Evolutionary conservation across 2,329 filamentous ascomycete species (phyloP), one percentile per base, ranked within the genome.

Genomic region (Geoglossum cookeanum): DNA sequence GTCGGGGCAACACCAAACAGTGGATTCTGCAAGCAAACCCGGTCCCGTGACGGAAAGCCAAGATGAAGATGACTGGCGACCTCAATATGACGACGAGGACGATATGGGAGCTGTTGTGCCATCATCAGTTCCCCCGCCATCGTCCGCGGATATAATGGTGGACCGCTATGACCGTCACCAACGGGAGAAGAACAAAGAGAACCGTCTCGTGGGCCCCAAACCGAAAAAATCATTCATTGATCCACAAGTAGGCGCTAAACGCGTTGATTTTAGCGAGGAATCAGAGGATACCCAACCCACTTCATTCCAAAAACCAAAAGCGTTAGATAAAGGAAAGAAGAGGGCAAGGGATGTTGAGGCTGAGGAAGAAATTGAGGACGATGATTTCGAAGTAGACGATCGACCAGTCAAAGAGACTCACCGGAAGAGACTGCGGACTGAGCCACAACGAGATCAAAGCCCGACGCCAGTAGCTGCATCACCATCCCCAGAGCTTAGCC

Each of bases 351-450:
- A 62, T 5, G 58, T 61, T 15, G 61, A 57, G 30, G 53, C 54
- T 49, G 62, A 58, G 58, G 65, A 60, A 52, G 72, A 74, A 7
- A 37, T 15, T 13, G 49, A 53, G 22, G 15, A 37, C 9, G 49
- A 53, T 7, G 73, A 68, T 1, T 77, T 76, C 58, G 69, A 74
- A 44, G 64, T 64, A 2, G 67, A 70, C 55, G 63, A 63, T 5
- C 70, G 71, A 11, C 63, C 64, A 6, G 61, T 63, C 2, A 65
- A 66, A n/a, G 59, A 68, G 32, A 33, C 5, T 35, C 5, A 62
- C 66, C 58, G 60, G 66, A 59, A 65, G 49, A 53, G 11, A 22
- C 29, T 4, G 15, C 49, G 49, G 22, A 53, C 30, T 22, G 37
- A 27, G 35, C 54, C 7, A 47, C 54, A 55, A 33, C 9, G 3